phyloP scores from a whole-genome alignment of 1,139 yeast genomes.

The Debaryomyces psychrophilus region DNA sequence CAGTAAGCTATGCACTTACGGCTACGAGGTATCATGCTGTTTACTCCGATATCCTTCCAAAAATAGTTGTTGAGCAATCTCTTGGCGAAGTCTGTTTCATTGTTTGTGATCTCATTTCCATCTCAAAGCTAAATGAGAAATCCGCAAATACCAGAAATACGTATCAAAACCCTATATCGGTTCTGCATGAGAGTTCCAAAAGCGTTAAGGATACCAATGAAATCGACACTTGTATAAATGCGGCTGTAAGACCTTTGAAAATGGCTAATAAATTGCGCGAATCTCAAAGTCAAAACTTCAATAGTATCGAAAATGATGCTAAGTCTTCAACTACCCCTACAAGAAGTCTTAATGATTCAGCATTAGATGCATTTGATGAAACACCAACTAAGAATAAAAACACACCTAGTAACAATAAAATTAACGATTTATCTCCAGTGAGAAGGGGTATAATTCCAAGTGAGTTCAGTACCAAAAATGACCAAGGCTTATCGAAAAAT shows the following conservation, averaged over 20 bases:
- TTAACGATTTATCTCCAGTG: neutral
- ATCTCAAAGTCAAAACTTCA: slow-evolving; percentile 12
- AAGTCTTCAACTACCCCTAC: neutral
- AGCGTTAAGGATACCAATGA: slow-evolving; percentile 10
- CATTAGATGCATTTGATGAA: neutral
- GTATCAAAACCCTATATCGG: slow-evolving; percentile 7
- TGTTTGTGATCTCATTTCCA: slow-evolving; percentile 67
- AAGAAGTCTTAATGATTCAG: neutral
- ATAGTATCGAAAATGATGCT: neutral
- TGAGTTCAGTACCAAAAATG: neutral
- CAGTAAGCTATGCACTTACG: slow-evolving; percentile 77
- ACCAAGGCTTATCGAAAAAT: neutral
- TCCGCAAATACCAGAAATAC: slow-evolving; percentile 20
- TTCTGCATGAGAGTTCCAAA: slow-evolving; percentile 12
- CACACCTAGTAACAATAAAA: neutral
- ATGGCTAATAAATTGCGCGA: slow-evolving; percentile 53
- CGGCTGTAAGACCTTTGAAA: slow-evolving; percentile 56
- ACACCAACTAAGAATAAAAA: neutral
- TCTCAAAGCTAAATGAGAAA: slow-evolving; percentile 50
- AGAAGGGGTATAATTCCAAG: slow-evolving; percentile 6
- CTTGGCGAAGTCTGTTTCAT: slow-evolving; percentile 75
- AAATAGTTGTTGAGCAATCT: slow-evolving; percentile 74
- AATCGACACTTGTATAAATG: slow-evolving; percentile 34
- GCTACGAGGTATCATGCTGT: slow-evolving; percentile 77
- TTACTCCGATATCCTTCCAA: slow-evolving; percentile 67